Evolutionary conservation across 2,329 filamentous ascomycete species (phyloP).

Genomic region (Colletotrichum simmondsii): DNA sequence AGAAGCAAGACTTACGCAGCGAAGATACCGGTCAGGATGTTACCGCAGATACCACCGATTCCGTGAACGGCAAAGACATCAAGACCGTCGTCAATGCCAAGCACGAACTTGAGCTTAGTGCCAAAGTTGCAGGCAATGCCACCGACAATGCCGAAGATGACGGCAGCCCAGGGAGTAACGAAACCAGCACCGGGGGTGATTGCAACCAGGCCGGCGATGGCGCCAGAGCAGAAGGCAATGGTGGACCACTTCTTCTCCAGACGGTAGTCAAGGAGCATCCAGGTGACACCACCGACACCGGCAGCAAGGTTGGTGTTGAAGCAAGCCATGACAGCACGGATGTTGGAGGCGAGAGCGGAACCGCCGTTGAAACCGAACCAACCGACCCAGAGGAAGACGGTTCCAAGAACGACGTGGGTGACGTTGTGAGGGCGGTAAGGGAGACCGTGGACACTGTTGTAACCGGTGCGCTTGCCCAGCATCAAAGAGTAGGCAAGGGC

Average conservation of each 20-base stretch:
- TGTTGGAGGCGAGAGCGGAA: conserved; percentile 81
- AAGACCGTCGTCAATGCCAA: conserved; percentile 87
- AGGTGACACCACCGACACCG: conserved; percentile 82
- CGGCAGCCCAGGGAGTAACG: conserved; percentile 73
- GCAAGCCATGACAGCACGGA: conserved; percentile 90
- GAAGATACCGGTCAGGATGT: conserved; percentile 82
- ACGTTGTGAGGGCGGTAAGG: conserved; percentile 80
- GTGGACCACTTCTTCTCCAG: conserved; percentile 95
- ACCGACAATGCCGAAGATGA: conserved; percentile 68
- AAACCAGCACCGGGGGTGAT: conserved; percentile 92
- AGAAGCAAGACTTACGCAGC: conserved; percentile 64
- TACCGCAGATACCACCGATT: conserved; percentile 83
- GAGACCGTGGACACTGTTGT: conserved; percentile 69
- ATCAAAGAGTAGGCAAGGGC: conserved; percentile 80
- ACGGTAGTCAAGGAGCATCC: conserved; percentile 88
- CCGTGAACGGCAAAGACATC: conserved; percentile 93
- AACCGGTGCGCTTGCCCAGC: conserved; percentile 75
- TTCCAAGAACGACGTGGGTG: conserved; percentile 78
- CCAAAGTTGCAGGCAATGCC: conserved; percentile 83
- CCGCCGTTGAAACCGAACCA: conserved; percentile 98
- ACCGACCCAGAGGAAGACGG: conserved; percentile 86
- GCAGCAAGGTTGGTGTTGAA: conserved; percentile 90
- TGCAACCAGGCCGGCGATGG: conserved; percentile 87
- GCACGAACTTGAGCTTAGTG: conserved; percentile 81
- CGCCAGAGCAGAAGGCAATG: conserved; percentile 92